Evolutionary conservation across 2,329 filamentous ascomycete species (phyloP).

Genomic region (Pezicula neosporulosa): DNA sequence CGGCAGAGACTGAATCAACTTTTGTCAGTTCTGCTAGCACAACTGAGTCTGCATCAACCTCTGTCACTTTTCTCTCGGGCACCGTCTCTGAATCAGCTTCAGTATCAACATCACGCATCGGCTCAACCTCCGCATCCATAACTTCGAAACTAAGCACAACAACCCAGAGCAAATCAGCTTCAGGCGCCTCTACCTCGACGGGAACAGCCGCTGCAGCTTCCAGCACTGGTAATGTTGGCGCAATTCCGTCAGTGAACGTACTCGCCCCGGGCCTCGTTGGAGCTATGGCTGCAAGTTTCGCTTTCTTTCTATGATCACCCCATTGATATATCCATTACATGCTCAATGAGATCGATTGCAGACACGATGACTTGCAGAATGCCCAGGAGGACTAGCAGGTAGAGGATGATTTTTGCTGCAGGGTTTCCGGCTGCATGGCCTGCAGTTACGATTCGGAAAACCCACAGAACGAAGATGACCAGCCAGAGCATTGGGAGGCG

Average conservation of each 20-base stretch:
- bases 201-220: not conserved
- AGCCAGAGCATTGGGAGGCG: not conserved
- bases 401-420: not conserved
- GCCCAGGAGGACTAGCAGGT: not conserved
- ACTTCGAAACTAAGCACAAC: not conserved
- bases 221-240: not conserved
- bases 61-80: not conserved
- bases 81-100: not conserved
- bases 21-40: not conserved
- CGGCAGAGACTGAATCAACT: not conserved
- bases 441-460: not conserved
- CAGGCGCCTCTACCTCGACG: not conserved
- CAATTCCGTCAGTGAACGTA: not conserved
- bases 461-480: not conserved
- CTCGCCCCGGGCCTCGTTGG: constrained; percentile 4
- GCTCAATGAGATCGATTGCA: not conserved
- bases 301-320: constrained; percentile 8
- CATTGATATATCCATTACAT: not conserved
- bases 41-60: not conserved
- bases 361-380: not conserved
- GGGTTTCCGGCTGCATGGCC: not conserved
- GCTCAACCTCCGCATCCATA: not conserved
- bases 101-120: not conserved
- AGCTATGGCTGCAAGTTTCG: constrained; percentile 9
- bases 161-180: not conserved